A percentile compares a stretch with the other conserved stretches of the same genome.
Conservation (phyloP, 257 asterid species). For the Solanum sitiens region DNA sequence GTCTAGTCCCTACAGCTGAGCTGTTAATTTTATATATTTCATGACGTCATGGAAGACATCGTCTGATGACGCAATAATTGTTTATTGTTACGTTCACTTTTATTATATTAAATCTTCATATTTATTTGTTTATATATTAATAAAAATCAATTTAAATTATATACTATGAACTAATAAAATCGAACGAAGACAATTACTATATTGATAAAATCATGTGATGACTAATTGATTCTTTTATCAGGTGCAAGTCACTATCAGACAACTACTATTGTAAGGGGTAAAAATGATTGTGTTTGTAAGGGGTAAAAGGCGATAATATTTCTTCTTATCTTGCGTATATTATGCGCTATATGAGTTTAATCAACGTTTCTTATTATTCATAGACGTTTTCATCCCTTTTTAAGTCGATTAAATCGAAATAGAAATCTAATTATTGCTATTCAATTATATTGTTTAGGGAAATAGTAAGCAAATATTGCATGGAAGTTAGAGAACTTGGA, state of each 20-base stretch:
- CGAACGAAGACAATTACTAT: not conserved
- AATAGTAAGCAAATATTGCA: constrained; percentile 47
- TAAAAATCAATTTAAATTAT: not conserved
- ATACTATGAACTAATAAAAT: not conserved
- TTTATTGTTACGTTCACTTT: not conserved
- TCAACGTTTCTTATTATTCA: not conserved
- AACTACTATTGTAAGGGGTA: not conserved
- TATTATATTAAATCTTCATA: not conserved
- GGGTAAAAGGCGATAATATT: not conserved
- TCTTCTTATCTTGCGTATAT: not conserved
- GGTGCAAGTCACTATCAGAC: not conserved
- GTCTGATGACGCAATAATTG: not conserved
- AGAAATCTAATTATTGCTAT: not conserved
- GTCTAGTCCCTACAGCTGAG: not conserved
- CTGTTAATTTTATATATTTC: not conserved
- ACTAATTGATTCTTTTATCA: not conserved
- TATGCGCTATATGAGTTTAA: not conserved
- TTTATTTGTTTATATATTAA: not conserved
- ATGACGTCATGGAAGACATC: not conserved
- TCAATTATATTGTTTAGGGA: constrained; percentile 25
- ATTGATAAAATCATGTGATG: not conserved
- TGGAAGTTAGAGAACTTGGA: constrained; percentile 50
- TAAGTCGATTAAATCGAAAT: not conserved
- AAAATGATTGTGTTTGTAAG: not conserved
- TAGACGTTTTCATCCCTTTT: not conserved